Percentiles rank a stretch among this genome's conserved stretches.
Conservation (phyloP, 1,284 basidiomycete genomes). For the Leccinum fuscescens region DNA sequence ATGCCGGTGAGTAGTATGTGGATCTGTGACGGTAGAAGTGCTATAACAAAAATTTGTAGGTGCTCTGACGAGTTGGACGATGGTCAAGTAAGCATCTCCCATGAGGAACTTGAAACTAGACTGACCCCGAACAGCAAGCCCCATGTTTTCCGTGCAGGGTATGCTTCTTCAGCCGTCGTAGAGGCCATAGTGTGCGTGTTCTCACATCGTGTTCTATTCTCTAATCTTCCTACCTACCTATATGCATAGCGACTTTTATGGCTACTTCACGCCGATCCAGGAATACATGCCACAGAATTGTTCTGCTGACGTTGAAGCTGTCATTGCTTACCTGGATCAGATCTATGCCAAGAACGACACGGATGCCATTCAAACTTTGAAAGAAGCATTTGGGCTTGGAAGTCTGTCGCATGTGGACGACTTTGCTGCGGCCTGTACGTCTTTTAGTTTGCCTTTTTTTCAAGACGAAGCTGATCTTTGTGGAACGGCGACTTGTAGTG, state of each 20-base stretch:
- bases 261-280: conserved; percentile 69
- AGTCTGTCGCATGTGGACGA: conserved; percentile 62
- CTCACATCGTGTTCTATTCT: not conserved
- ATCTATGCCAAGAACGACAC: conserved; percentile 47
- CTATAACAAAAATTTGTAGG: conserved; percentile 12
- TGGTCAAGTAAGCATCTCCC: conserved; percentile 55
- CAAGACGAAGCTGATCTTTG: not conserved
- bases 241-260: conserved; percentile 56
- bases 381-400: conserved; percentile 58
- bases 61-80: conserved; percentile 67
- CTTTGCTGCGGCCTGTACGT: conserved; percentile 53
- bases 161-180: conserved; percentile 71
- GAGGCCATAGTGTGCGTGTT: conserved; percentile 55
- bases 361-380: conserved; percentile 49
- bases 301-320: conserved; percentile 67
- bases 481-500: conserved; percentile 34
- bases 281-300: conserved; percentile 72
- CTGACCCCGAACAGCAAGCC: conserved; percentile 48
- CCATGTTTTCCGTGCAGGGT: conserved; percentile 63
- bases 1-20: conserved; percentile 42
- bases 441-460: not conserved
- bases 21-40: not conserved
- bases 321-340: conserved; percentile 59
- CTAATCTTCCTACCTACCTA: not conserved
- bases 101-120: not conserved